Conservation (phyloP, 1,284 basidiomycete genomes). For the Cryptococcus hybrid region DNA sequence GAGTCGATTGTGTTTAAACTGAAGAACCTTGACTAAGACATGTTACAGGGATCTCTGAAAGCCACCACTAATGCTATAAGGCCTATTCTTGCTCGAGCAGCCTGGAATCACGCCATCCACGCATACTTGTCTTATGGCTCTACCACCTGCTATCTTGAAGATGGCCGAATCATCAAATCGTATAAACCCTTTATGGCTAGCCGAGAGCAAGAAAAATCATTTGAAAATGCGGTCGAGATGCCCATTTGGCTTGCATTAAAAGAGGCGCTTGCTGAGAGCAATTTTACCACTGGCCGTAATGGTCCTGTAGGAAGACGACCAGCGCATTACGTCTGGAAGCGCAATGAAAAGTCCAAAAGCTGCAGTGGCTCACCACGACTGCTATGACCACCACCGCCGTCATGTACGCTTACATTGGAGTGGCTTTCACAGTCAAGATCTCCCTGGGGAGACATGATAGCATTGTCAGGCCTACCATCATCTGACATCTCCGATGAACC, state of each 20-base stretch:
- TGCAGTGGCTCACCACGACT: conserved; percentile 32
- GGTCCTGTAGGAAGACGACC: not conserved
- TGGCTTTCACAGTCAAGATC: conserved; percentile 36
- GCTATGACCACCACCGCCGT: conserved; percentile 27
- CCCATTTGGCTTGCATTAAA: conserved; percentile 25
- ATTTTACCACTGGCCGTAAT: conserved; percentile 6
- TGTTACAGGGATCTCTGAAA: conserved; percentile 31
- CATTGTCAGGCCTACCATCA: conserved; percentile 32
- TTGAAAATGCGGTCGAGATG: conserved; percentile 16
- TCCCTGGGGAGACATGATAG: conserved; percentile 30
- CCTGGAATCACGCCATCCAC: conserved; percentile 49
- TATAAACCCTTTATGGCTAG: conserved; percentile 32
- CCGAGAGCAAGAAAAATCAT: conserved; percentile 11
- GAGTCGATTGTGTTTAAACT: conserved; percentile 14
- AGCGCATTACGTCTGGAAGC: conserved; percentile 26
- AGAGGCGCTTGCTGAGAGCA: not conserved
- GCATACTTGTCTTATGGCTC: conserved; percentile 37
- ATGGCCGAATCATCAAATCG: conserved; percentile 24
- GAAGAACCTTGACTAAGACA: not conserved
- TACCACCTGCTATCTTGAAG: conserved; percentile 17
- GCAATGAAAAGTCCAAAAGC: conserved; percentile 34
- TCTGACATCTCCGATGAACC: conserved; percentile 20
- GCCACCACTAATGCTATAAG: conserved; percentile 30
- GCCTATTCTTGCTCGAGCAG: conserved; percentile 34
- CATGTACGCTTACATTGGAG: conserved; percentile 43